Conservation (phyloP, 2,329 filamentous ascomycete genomes). For the Claviceps africana region DNA sequence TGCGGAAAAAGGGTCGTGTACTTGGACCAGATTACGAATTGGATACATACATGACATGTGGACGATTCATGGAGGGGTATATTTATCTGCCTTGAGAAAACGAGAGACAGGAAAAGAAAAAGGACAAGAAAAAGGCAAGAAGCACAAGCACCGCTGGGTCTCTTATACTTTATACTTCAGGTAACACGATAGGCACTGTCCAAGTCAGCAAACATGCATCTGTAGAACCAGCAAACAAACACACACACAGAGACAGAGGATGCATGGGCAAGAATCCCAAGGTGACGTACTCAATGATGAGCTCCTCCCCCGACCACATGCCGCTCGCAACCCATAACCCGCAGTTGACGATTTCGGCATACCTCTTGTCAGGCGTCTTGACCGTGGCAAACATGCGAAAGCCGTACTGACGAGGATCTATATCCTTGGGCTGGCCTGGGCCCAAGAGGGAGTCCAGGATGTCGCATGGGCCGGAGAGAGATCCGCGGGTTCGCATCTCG, state of each 20-base stretch:
- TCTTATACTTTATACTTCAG: background rate
- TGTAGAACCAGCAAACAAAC: too few species aligned
- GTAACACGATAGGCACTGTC: constrained; percentile 5
- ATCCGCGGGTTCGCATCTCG: constrained; percentile 33
- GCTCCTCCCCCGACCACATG: constrained; percentile 29
- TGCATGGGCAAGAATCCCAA: too few species aligned
- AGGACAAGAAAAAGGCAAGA: background rate
- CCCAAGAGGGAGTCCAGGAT: constrained; percentile 26
- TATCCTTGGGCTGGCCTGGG: constrained; percentile 22
- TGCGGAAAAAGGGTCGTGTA: background rate
- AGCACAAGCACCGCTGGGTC: background rate
- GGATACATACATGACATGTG: background rate
- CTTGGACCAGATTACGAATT: background rate
- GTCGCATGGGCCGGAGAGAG: constrained; percentile 31
- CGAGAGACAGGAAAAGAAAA: background rate
- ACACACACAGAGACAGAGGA: too few species aligned
- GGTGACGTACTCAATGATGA: constrained; percentile 30
- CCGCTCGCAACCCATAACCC: constrained; percentile 36
- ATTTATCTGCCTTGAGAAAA: background rate
- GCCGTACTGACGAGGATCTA: constrained; percentile 30
- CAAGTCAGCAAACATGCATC: background rate
- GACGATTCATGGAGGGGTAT: background rate
- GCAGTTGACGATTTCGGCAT: constrained; percentile 33
- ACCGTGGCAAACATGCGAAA: constrained; percentile 36
- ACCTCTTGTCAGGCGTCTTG: constrained; percentile 35